Evolutionary conservation across 1,139 yeast genomes (phyloP), one percentile per base, ranked within the genome.

Genomic region (Nakaseomyces delphensis): DNA sequence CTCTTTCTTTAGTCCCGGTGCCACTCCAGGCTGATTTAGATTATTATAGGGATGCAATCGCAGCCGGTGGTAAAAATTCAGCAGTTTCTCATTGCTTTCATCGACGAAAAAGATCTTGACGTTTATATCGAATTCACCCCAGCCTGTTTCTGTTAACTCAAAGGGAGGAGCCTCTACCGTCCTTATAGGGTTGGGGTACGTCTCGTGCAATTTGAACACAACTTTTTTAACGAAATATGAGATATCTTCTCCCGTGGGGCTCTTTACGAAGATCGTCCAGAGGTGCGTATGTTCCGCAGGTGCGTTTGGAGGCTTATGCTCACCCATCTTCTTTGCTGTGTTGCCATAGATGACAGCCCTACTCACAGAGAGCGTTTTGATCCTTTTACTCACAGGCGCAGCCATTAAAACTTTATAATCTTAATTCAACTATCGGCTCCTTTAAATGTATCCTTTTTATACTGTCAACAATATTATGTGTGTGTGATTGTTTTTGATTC

Each of bases 101-200:
- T 81, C 73, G 36, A 81, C 83, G 64, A 91, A 91, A 62, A 81
- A 89, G 27, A 91, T 76, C 61, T 89, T 85, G 45, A 91, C 80
- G 32, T 83, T 77, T 48, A 93, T 83, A 58, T 91, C 99, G 65
- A 91, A 91, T 63, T 91, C 99, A 48, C 99, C 99, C 99, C 99
- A 91, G 0, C 99, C 99, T 0, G 97, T 85, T 59, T 93, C 99
- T 1, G 96, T 84, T 11, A 91, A 89, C 60, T 89, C 94, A 56
- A 83, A 91, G 0, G 98, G 98, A 2, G 96, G 96, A 27, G 71
- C 63, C 50, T 91, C 98, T 6, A 91, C 72, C 1, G 93, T 73
- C 45, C 99, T 68, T 14, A 87, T 77, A 1, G 96, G 78, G 53
- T 80, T 84, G 10, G 82, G 83, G 56, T 91, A 91, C 0, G 98